phyloP scores from a whole-genome alignment of 1,284 basidiomycete species.

The Tilletia indica region DNA sequence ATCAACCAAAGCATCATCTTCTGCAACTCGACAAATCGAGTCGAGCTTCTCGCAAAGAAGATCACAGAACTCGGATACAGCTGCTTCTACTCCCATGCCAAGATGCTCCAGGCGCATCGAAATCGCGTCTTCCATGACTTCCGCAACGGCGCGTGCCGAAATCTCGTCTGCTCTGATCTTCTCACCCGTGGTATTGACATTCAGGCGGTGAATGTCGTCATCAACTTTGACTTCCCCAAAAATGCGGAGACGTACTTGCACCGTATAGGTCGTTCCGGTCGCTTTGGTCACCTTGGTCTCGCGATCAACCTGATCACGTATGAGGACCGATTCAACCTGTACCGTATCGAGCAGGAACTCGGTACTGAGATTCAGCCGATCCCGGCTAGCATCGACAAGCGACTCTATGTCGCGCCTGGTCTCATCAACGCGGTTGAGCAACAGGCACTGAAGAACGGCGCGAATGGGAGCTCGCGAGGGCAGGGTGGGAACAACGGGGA shows the following conservation, averaged over 20 bases:
- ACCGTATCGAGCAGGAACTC: slow-evolving; percentile 95
- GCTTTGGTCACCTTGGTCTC: slow-evolving; percentile 93
- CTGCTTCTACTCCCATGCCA: slow-evolving; percentile 99
- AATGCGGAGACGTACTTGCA: slow-evolving; percentile 98
- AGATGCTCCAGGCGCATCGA: slow-evolving; percentile 97
- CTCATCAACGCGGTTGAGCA: slow-evolving; percentile 47
- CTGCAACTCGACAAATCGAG: slow-evolving; percentile 98
- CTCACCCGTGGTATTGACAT: slow-evolving; percentile 99
- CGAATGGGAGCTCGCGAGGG: slow-evolving; percentile 8
- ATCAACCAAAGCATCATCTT: slow-evolving; percentile 99
- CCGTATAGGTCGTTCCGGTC: slow-evolving; percentile 92
- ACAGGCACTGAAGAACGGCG: slow-evolving; percentile 22
- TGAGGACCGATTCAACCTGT: slow-evolving; percentile 95
- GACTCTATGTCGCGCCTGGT: slow-evolving; percentile 66
- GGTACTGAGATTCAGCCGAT: slow-evolving; percentile 98
- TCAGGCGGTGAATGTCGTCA: slow-evolving; percentile 98
- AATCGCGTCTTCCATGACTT: slow-evolving; percentile 99
- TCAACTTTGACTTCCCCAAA: slow-evolving; percentile 99
- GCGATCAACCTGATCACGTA: slow-evolving; percentile 85
- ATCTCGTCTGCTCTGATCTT: slow-evolving; percentile 90
- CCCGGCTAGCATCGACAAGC: slow-evolving; percentile 83
- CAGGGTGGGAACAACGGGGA: not conserved
- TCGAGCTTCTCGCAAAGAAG: slow-evolving; percentile 97
- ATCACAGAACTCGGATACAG: slow-evolving; percentile 98
- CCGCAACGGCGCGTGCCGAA: slow-evolving; percentile 94